phyloP scores from a whole-genome alignment of 805 yeast genomes.

The Yamadazyma philogaea region DNA sequence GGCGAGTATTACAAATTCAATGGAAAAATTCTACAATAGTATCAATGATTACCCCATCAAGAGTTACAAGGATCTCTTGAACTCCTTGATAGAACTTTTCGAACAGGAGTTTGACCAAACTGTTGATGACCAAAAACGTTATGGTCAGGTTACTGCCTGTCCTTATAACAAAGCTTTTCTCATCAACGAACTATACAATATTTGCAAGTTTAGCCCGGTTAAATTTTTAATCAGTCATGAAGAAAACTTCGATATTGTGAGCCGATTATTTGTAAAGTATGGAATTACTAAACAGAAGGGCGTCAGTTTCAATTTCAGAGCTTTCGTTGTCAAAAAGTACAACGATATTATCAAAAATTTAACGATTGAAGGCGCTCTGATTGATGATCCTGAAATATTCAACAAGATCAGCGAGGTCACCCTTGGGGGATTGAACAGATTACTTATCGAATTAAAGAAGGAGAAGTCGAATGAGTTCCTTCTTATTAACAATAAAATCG shows the following conservation, averaged over 20 bases:
- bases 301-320: constrained; percentile 44
- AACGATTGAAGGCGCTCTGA: constrained; percentile 34
- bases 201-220: constrained; percentile 49
- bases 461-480: constrained; percentile 30
- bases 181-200: constrained; percentile 49
- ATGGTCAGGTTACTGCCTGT: constrained; percentile 33
- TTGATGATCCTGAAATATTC: constrained; percentile 12
- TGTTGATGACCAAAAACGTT: constrained; percentile 1
- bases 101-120: constrained; percentile 17
- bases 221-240: constrained; percentile 47
- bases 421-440: constrained; percentile 38
- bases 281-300: constrained; percentile 30
- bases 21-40: constrained; percentile 61
- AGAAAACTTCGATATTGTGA: constrained; percentile 29
- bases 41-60: constrained; percentile 50
- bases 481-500: constrained; percentile 59
- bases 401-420: constrained; percentile 21
- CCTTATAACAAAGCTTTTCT: constrained; percentile 56
- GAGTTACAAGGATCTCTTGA: constrained; percentile 49
- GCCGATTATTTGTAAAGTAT: constrained; percentile 48
- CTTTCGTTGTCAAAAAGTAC: constrained; percentile 49
- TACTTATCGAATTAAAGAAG: constrained; percentile 17
- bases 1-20: constrained; percentile 50
- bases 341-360: constrained; percentile 46
- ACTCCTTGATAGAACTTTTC: constrained; percentile 44